A percentile compares a stretch with the other conserved stretches of the same genome.
These are phyloP conservation scores for Polysphondylium violaceum DNA, from an alignment of 78 protist genomes.

Conservation along the genomic window DNA sequence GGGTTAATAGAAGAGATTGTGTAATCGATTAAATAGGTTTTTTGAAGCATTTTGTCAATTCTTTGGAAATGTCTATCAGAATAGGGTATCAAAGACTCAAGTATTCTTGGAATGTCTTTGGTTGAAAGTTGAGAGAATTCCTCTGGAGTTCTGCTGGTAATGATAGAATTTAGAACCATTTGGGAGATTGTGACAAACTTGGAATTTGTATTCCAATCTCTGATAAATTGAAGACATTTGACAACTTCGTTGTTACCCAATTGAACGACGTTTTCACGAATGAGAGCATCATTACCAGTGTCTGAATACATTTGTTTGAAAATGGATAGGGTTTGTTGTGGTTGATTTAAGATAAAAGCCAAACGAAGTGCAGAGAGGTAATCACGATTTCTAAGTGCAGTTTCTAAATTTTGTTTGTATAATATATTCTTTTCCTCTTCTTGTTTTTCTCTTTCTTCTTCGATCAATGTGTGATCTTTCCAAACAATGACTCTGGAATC, in stretches of 20 bases:
- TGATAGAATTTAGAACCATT: conserved; percentile 23
- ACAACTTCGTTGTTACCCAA: conserved; percentile 36
- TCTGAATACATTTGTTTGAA: conserved; percentile 31
- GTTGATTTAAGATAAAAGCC: conserved; percentile 87
- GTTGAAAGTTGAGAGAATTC: neutral
- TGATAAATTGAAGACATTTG: conserved; percentile 67
- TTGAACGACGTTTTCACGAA: neutral
- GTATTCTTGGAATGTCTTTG: conserved; percentile 27
- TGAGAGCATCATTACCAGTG: neutral
- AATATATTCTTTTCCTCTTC: conserved; percentile 62
- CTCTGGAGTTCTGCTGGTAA: neutral
- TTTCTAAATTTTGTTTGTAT: conserved; percentile 33
- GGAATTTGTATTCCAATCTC: conserved; percentile 95
- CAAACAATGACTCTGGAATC: conserved; percentile 86
- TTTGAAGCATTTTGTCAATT: conserved; percentile 79
- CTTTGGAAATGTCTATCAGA: conserved; percentile 91
- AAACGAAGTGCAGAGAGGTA: conserved; percentile 50
- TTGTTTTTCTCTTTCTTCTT: conserved; percentile 41
- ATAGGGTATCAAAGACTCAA: conserved; percentile 91
- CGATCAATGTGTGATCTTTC: conserved; percentile 80
- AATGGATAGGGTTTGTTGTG: conserved; percentile 57
- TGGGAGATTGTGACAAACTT: conserved; percentile 49
- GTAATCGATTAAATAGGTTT: conserved; percentile 78
- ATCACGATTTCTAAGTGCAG: conserved; percentile 51
- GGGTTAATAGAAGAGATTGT: conserved; percentile 61